phyloP scores from a whole-genome alignment of 345 rosid species.

The Ceriops zippeliana region DNA sequence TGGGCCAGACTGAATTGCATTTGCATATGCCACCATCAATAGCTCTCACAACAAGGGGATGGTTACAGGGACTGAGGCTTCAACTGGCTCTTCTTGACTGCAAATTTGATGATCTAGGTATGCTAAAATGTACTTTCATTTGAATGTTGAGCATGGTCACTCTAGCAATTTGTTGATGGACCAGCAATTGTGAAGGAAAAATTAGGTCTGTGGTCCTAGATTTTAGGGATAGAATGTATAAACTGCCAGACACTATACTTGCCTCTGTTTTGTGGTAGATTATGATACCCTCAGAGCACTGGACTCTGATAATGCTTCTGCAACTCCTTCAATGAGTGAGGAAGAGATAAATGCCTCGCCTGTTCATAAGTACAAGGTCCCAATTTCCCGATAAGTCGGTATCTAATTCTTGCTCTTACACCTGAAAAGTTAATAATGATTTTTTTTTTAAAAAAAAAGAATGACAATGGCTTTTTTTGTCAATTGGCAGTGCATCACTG shows the following conservation, averaged over 20 bases:
- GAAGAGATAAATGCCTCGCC: slow-evolving; percentile 94
- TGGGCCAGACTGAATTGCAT: slow-evolving; percentile 84
- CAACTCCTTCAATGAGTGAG: slow-evolving; percentile 77
- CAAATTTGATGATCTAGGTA: slow-evolving; percentile 93
- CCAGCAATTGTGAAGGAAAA: background rate
- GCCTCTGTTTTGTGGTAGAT: slow-evolving; percentile 38
- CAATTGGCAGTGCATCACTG: slow-evolving; percentile 33
- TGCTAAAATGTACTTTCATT: slow-evolving; percentile 4
- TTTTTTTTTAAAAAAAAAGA: no score
- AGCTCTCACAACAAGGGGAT: slow-evolving; percentile 85
- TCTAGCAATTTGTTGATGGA: background rate
- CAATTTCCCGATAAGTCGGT: slow-evolving; percentile 35
- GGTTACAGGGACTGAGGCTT: slow-evolving; percentile 88
- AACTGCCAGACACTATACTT: background rate
- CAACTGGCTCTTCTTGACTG: slow-evolving; percentile 96
- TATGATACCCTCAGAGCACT: slow-evolving; percentile 91
- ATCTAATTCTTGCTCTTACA: background rate
- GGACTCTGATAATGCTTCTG: slow-evolving; percentile 66
- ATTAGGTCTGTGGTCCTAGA: background rate
- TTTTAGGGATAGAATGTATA: background rate
- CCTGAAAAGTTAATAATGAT: background rate
- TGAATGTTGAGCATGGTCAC: background rate
- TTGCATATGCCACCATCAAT: slow-evolving; percentile 89
- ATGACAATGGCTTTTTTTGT: background rate
- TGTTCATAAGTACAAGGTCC: slow-evolving; percentile 70